These are phyloP conservation scores for Cordyceps sp. DNA, from an alignment of 2,329 filamentous ascomycete species.

Conservation along the genomic window DNA sequence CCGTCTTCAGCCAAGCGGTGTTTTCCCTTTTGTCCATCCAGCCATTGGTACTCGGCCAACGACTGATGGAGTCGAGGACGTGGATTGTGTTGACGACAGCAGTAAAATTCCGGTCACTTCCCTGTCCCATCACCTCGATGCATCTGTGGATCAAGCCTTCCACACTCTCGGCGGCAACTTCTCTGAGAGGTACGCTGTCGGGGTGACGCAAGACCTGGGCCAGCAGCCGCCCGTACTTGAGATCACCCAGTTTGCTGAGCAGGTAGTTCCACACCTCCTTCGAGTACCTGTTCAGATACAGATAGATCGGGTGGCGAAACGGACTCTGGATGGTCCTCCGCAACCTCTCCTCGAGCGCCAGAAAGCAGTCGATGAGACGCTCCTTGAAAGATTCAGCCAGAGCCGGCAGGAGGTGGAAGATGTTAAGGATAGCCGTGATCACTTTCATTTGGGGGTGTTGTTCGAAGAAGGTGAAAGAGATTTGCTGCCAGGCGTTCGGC, in stretches of 20 bases:
- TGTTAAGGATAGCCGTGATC: slow-evolving; percentile 85
- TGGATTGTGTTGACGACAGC: slow-evolving; percentile 80
- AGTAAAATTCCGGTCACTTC: slow-evolving; percentile 50
- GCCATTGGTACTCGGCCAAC: slow-evolving; percentile 42
- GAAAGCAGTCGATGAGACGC: slow-evolving; percentile 73
- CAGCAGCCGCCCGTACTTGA: slow-evolving; percentile 79
- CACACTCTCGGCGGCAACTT: slow-evolving; percentile 56
- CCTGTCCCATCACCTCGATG: slow-evolving; percentile 44
- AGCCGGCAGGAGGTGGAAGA: slow-evolving; percentile 87
- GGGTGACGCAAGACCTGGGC: slow-evolving; percentile 68
- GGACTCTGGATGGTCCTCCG: slow-evolving; percentile 80
- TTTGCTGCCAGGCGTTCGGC: slow-evolving; percentile 61
- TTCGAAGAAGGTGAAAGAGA: slow-evolving; percentile 89
- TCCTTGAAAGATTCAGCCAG: slow-evolving; percentile 87
- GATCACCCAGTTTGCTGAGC: slow-evolving; percentile 61
- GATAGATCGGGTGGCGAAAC: slow-evolving; percentile 78
- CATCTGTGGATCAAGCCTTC: slow-evolving; percentile 54
- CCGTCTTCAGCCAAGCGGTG: slow-evolving; percentile 41
- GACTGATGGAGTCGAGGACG: slow-evolving; percentile 62
- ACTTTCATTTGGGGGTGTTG: slow-evolving; percentile 89
- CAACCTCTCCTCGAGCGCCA: slow-evolving; percentile 73
- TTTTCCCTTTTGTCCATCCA: slow-evolving; percentile 58
- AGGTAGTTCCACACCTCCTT: slow-evolving; percentile 76
- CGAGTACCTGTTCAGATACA: slow-evolving; percentile 85
- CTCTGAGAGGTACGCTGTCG: slow-evolving; percentile 58